Evolutionary conservation across 768 basidiomycete genomes (phyloP).

Genomic region (Boletus vinaceobasis): DNA sequence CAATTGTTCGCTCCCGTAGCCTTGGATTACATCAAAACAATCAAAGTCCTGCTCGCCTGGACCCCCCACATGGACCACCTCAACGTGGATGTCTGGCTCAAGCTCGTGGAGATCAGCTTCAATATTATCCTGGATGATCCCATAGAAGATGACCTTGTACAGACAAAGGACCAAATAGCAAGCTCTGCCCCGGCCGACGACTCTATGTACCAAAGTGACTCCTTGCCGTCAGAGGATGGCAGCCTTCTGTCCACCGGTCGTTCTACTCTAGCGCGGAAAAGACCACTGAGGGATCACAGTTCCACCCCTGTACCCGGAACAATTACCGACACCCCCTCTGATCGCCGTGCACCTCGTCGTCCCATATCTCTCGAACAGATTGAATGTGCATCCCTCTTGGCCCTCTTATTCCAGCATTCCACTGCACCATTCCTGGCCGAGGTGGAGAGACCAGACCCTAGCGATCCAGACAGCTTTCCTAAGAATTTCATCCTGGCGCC

Average conservation of each 20-base stretch:
- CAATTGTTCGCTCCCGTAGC: conserved; percentile 62
- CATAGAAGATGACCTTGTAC: conserved; percentile 34
- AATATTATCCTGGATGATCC: conserved; percentile 70
- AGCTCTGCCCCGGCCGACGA: conserved; percentile 12
- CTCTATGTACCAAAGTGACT: conserved; percentile 35
- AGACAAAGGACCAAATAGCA: conserved; percentile 22
- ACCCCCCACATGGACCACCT: conserved; percentile 78
- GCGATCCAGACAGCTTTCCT: conserved; percentile 30
- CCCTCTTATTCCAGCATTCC: conserved; percentile 55
- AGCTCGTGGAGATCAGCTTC: conserved; percentile 67
- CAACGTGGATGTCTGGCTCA: conserved; percentile 61
- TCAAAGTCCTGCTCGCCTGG: conserved; percentile 62
- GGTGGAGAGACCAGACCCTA: conserved; percentile 26
- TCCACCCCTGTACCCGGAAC: conserved; percentile 18
- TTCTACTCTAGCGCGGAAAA: conserved; percentile 20
- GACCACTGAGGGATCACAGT: conserved; percentile 22
- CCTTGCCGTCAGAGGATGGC: conserved; percentile 27
- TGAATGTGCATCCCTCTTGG: conserved; percentile 66
- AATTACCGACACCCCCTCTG: conserved; percentile 17
- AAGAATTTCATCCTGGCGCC: conserved; percentile 21
- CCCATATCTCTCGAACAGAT: conserved; percentile 56
- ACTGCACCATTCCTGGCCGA: conserved; percentile 54
- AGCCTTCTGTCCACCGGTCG: conserved; percentile 31
- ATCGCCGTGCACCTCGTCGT: conserved; percentile 24
- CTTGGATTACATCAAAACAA: conserved; percentile 76